Evolutionary conservation across 768 basidiomycete species (phyloP).

Genomic region (Boletus subcaerulescens): DNA sequence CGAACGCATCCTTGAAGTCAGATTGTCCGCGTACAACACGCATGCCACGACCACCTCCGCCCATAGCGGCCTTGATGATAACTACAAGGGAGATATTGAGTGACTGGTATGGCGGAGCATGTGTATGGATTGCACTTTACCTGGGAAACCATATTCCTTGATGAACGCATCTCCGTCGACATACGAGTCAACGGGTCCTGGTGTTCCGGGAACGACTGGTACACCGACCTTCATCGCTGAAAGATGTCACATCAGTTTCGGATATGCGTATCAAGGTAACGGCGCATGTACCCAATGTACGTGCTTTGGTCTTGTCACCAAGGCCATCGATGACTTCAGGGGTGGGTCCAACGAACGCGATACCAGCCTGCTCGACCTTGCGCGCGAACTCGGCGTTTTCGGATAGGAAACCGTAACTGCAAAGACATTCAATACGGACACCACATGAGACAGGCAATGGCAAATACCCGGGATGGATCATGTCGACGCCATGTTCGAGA

Average conservation of each 20-base stretch:
- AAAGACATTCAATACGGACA: slow-evolving; percentile 3
- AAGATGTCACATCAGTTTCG: slow-evolving; percentile 4
- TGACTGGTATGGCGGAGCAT: slow-evolving; percentile 3
- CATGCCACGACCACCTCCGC: slow-evolving; percentile 98
- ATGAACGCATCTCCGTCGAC: slow-evolving; percentile 84
- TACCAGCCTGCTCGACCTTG: slow-evolving; percentile 96
- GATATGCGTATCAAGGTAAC: background rate
- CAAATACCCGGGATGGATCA: slow-evolving; percentile 95
- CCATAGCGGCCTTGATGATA: slow-evolving; percentile 99
- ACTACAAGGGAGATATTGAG: slow-evolving; percentile 44
- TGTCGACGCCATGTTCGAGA: slow-evolving; percentile 98
- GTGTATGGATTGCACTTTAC: slow-evolving; percentile 35
- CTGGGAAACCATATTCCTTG: slow-evolving; percentile 94
- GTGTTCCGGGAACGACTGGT: slow-evolving; percentile 96
- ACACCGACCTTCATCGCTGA: slow-evolving; percentile 87
- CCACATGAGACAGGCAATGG: background rate
- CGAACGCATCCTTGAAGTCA: slow-evolving; percentile 85
- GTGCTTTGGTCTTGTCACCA: slow-evolving; percentile 98
- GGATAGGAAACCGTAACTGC: slow-evolving; percentile 93
- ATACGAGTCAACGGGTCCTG: slow-evolving; percentile 84
- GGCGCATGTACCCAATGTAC: slow-evolving; percentile 64
- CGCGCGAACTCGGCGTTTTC: slow-evolving; percentile 97
- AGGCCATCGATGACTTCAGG: slow-evolving; percentile 97
- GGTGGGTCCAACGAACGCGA: slow-evolving; percentile 93
- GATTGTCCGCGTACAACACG: slow-evolving; percentile 94